Conservation (phyloP, 768 basidiomycete species). For the Russula sp. region DNA sequence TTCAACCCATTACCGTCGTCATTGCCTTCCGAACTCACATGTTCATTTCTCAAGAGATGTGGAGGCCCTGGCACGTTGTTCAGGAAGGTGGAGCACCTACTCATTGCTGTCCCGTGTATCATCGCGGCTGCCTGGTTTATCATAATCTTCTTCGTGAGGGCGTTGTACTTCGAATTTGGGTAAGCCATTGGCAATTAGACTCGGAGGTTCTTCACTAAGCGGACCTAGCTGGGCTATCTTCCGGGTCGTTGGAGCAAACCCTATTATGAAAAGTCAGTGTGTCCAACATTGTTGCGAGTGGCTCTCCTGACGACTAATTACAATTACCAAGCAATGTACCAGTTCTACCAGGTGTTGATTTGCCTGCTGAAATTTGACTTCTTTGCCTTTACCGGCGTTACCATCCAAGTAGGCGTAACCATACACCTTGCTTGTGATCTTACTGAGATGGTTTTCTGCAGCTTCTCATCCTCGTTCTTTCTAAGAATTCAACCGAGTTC, state of each 20-base stretch:
- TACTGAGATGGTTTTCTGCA: constrained; percentile 35
- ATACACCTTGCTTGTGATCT: constrained; percentile 3
- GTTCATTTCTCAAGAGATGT: constrained; percentile 41
- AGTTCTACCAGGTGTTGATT: constrained; percentile 83
- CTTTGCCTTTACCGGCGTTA: constrained; percentile 83
- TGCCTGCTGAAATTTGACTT: constrained; percentile 89
- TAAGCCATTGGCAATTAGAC: constrained; percentile 38
- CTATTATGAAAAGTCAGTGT: constrained; percentile 71
- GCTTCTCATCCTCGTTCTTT: constrained; percentile 79
- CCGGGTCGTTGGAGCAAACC: constrained; percentile 84
- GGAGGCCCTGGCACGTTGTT: constrained; percentile 56
- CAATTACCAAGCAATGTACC: constrained; percentile 70
- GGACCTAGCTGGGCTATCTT: constrained; percentile 78
- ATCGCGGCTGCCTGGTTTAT: constrained; percentile 64
- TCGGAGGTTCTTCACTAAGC: not conserved
- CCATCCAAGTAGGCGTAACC: constrained; percentile 65
- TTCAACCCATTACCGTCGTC: constrained; percentile 4
- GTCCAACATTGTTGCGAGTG: not conserved
- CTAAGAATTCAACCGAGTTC: constrained; percentile 65
- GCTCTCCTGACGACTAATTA: constrained; percentile 17
- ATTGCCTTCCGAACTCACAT: not conserved
- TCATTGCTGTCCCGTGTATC: constrained; percentile 69
- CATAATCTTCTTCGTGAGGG: constrained; percentile 64
- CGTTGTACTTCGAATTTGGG: constrained; percentile 83
- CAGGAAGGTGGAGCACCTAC: constrained; percentile 56